A percentile compares a stretch with the other conserved stretches of the same genome.
Conservation (phyloP, 352 stramenopile genomes). For the Blastocystis sp. region DNA sequence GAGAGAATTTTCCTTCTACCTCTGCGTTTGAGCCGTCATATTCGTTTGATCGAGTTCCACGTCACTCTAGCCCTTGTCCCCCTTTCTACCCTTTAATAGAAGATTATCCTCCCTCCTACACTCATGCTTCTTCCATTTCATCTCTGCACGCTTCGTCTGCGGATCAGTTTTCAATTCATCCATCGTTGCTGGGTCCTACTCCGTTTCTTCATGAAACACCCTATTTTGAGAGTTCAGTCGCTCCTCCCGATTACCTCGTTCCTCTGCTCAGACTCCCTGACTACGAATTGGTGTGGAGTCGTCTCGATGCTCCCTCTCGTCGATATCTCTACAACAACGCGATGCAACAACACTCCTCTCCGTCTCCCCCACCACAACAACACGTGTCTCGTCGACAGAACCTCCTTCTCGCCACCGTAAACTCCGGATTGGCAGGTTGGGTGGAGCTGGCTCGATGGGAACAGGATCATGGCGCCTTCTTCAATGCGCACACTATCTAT, state of each 20-base stretch:
- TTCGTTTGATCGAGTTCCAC: not conserved
- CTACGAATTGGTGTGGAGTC: not conserved
- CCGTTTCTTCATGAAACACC: not conserved
- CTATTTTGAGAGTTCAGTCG: not conserved
- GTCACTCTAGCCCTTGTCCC: not conserved
- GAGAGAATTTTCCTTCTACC: not conserved
- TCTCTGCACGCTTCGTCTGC: not conserved
- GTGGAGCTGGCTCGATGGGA: conserved; percentile 79
- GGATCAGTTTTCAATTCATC: not conserved
- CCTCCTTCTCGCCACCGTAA: not conserved
- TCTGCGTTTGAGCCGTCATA: not conserved
- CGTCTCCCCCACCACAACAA: not conserved
- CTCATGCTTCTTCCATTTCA: not conserved
- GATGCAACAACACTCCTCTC: not conserved
- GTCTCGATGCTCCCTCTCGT: not conserved
- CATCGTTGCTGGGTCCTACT: not conserved
- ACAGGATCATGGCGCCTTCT: conserved; percentile 75
- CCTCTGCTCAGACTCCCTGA: not conserved
- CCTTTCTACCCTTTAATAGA: not conserved
- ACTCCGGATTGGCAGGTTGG: conserved; percentile 67
- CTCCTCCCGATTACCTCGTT: not conserved
- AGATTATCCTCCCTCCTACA: too few species aligned
- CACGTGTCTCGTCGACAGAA: not conserved
- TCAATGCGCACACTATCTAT: conserved; percentile 70
- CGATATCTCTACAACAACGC: not conserved